Evolutionary conservation across 2,329 filamentous ascomycete genomes (phyloP).

Genomic region (Triangularia setosa): DNA sequence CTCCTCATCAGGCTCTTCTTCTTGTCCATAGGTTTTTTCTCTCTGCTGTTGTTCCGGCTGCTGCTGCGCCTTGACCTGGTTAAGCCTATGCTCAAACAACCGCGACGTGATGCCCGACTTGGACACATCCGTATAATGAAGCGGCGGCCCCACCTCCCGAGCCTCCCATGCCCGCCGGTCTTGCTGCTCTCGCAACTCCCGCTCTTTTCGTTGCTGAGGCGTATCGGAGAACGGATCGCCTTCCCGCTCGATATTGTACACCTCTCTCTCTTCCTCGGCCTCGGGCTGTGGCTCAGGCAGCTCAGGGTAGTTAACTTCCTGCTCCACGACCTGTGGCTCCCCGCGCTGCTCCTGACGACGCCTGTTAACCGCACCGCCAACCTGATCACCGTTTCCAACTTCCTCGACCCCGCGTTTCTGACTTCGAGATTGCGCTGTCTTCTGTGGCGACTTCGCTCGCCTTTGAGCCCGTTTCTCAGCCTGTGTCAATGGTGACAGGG

Average conservation of each 20-base stretch:
- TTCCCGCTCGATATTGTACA: neutral
- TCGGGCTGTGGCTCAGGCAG: neutral
- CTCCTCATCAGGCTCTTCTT: neutral
- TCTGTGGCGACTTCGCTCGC: conserved; percentile 6
- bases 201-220: neutral
- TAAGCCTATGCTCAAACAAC: neutral
- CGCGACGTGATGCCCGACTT: too few species aligned
- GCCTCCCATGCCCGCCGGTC: neutral
- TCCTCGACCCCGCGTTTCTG: neutral
- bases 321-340: neutral
- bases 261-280: neutral
- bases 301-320: neutral
- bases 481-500: conserved; percentile 44
- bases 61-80: neutral
- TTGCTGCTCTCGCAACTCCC: neutral
- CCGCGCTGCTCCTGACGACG: neutral
- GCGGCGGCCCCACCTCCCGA: neutral
- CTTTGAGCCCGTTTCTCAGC: too few species aligned
- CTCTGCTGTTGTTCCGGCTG: neutral
- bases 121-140: neutral
- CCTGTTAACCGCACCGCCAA: neutral
- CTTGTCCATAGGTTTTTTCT: neutral
- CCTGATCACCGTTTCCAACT: neutral
- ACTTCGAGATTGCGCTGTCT: neutral
- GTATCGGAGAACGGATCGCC: neutral